Evolutionary conservation across 345 rosid genomes (phyloP).

Genomic region (Citropsis articulata): DNA sequence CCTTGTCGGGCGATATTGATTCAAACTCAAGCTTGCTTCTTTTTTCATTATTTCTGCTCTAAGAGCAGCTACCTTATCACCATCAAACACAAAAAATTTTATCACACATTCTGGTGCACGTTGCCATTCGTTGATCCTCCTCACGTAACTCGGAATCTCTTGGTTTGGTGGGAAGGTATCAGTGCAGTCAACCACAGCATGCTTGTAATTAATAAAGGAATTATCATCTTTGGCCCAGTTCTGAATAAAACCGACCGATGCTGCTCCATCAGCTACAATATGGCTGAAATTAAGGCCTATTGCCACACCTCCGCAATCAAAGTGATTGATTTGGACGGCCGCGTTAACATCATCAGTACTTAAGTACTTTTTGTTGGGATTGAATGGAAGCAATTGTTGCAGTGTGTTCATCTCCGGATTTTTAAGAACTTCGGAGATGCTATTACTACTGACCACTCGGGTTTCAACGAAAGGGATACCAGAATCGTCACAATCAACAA

Average conservation of each 20-base stretch:
- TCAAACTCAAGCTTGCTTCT: too few relatives aligned
- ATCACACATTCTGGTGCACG: neutral
- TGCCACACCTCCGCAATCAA: slow-evolving; percentile 28
- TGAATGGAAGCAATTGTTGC: neutral
- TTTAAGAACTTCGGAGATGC: neutral
- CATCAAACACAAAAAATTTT: neutral
- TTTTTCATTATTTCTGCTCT: neutral
- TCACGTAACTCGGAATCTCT: neutral
- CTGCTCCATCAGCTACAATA: slow-evolving; percentile 25
- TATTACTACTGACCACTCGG: too few relatives aligned
- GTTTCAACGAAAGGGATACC: neutral
- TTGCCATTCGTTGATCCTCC: neutral
- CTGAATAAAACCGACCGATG: slow-evolving; percentile 10
- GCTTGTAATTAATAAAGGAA: neutral
- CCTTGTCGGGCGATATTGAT: neutral
- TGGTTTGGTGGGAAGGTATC: neutral
- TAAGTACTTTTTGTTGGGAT: too few relatives aligned
- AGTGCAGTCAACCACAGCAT: neutral
- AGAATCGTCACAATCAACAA: neutral
- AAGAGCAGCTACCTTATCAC: neutral
- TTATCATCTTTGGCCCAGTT: slow-evolving; percentile 11
- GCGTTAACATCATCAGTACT: neutral
- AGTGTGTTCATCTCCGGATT: neutral
- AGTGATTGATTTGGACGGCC: slow-evolving; percentile 6
- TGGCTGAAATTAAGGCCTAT: slow-evolving; percentile 19